Evolutionary conservation across 2,329 filamentous ascomycete species (phyloP), one percentile per base, ranked within the genome.

Genomic region (Dryadomyces quercivorus): DNA sequence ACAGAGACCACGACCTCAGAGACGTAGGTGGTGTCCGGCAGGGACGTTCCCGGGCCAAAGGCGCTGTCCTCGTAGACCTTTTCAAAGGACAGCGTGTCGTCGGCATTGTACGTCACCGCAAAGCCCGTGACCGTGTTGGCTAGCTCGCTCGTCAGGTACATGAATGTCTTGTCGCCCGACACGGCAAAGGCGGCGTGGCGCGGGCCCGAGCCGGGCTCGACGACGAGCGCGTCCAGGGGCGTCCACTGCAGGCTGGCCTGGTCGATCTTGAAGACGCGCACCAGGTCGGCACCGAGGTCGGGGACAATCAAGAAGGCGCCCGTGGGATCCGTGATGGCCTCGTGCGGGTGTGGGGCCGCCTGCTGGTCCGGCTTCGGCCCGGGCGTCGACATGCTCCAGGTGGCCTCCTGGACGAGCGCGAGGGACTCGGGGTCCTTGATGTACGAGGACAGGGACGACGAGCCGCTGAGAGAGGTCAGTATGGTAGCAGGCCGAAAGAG

Each of bases 281-380:
- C 66, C 7, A 80, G 61, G 61, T 88, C 85, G 55, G 77, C 73
- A 44, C 84, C 81, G 5, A 90, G 72, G 60, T 88, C 85, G 1
- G 84, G 82, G 9, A 81, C 75, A 9, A 86, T 62, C 31, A 86
- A 61, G 65, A 77, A 88, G n/a, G 71, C 62, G 6, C 76, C 77
- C 2, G 79, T 84, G 7, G 84, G 84, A 63, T 88, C 84, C 38
- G 84, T 63, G 52, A 85, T 64, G n/a, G 78, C 75, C 63, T 84
- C 69, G 66, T 87, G 84, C 18, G 82, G 82, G 63, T 84, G 81
- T 2, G 82, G 70, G 7, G 73, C 70, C 45, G 77, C 71, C 66
- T 86, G 80, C 52, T 78, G 76, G 5, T 67, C 63, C 2, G 69
- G 63, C 53, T 69, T 63, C 38, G 70, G 62, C 1, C 71, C 70